A percentile compares a stretch with the other conserved stretches of the same genome.
These are phyloP conservation scores for Akanthomyces lecanii DNA, from an alignment of 2,329 filamentous ascomycete genomes.

Conservation along the genomic window DNA sequence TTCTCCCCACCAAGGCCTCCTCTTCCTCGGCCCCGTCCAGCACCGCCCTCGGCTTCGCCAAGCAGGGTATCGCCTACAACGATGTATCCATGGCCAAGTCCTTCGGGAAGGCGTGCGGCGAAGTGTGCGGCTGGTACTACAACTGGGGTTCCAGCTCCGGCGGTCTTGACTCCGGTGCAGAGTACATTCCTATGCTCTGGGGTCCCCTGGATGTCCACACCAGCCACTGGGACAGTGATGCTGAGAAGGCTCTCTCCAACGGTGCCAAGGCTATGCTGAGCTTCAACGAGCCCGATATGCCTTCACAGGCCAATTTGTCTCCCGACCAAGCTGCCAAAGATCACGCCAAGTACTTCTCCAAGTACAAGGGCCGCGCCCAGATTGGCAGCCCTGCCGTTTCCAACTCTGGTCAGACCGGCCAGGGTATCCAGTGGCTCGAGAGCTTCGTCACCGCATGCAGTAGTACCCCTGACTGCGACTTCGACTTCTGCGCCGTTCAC, in stretches of 20 bases:
- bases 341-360: slow-evolving; percentile 53
- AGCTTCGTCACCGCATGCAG: slow-evolving; percentile 50
- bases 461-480: slow-evolving; percentile 40
- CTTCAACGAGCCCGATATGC: slow-evolving; percentile 70
- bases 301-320: slow-evolving; percentile 54
- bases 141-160: slow-evolving; percentile 58
- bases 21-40: background rate
- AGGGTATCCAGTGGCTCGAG: slow-evolving; percentile 56
- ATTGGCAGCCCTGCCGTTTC: slow-evolving; percentile 59
- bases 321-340: slow-evolving; percentile 47
- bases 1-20: no score
- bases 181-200: slow-evolving; percentile 68
- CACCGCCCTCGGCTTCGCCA: slow-evolving; percentile 27
- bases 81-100: slow-evolving; percentile 46
- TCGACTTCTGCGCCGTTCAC: slow-evolving; percentile 60
- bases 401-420: slow-evolving; percentile 47
- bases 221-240: slow-evolving; percentile 47
- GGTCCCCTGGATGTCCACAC: slow-evolving; percentile 42
- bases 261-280: slow-evolving; percentile 57
- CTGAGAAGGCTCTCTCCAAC: slow-evolving; percentile 45
- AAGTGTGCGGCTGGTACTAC: slow-evolving; percentile 57
- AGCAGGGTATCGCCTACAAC: slow-evolving; percentile 70
- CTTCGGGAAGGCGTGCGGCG: slow-evolving; percentile 39
- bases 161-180: slow-evolving; percentile 41
- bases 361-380: slow-evolving; percentile 47